phyloP scores from a whole-genome alignment of 2,329 filamentous ascomycete genomes.

The Didymella pinodella region DNA sequence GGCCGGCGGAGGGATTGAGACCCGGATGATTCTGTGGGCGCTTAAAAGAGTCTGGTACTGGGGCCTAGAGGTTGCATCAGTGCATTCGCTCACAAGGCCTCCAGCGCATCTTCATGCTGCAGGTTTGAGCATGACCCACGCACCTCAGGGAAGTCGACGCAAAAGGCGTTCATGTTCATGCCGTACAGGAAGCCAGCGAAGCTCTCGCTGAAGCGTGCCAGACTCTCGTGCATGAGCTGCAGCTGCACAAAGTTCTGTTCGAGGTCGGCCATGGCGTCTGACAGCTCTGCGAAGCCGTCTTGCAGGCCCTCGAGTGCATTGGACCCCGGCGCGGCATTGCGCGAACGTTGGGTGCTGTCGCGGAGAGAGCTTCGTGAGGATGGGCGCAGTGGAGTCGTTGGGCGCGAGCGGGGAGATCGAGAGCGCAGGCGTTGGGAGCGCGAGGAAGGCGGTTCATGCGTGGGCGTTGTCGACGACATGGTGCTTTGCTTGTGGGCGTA shows the following conservation, averaged over 20 bases:
- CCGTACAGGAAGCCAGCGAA: conserved; percentile 96
- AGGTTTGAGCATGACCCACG: neutral
- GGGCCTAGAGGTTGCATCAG: conserved; percentile 65
- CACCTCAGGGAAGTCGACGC: conserved; percentile 95
- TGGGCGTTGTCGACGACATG: conserved; percentile 39
- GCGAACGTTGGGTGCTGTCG: conserved; percentile 53
- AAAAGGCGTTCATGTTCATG: conserved; percentile 98
- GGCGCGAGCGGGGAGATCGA: conserved; percentile 69
- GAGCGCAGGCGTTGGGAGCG: conserved; percentile 54
- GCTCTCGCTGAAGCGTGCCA: conserved; percentile 92
- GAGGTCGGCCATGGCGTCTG: conserved; percentile 91
- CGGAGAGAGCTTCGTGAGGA: conserved; percentile 89
- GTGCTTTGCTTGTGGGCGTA: neutral
- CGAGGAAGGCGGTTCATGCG: conserved; percentile 31
- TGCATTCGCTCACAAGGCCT: neutral
- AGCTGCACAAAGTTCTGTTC: conserved; percentile 98
- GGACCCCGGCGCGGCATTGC: conserved; percentile 56
- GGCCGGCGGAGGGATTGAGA: conserved; percentile 29
- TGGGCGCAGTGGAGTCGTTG: conserved; percentile 89
- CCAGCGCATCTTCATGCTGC: neutral
- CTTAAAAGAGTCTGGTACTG: conserved; percentile 82
- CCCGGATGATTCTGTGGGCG: conserved; percentile 43
- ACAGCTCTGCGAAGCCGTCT: conserved; percentile 89
- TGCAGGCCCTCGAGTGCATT: conserved; percentile 84
- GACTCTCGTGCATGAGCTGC: conserved; percentile 93